Evolutionary conservation across 139 green algal genomes (phyloP).

Genomic region (Ettlia oleoabundans): DNA sequence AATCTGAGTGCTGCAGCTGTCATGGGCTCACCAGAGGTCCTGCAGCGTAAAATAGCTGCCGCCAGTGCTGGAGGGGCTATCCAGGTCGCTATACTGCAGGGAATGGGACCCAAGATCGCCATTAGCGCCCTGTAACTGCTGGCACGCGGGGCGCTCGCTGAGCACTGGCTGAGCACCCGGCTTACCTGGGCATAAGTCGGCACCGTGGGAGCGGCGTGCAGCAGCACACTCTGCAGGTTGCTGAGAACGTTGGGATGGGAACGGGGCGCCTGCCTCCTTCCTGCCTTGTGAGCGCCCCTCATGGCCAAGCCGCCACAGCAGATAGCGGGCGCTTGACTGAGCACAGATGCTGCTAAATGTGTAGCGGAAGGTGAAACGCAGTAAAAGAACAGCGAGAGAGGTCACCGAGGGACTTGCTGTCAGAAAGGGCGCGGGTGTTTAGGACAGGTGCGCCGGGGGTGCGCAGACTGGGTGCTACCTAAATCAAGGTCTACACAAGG

Average conservation of each 20-base stretch:
- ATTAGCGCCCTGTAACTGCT: neutral
- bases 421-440: too few species aligned
- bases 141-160: neutral
- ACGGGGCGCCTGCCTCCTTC: neutral
- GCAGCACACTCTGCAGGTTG: conserved; percentile 15
- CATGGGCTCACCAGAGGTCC: conserved; percentile 26
- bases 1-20: neutral
- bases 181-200: neutral
- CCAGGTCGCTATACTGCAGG: conserved; percentile 15
- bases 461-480: too few species aligned
- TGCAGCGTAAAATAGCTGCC: conserved; percentile 22
- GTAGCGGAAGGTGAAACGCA: too few species aligned
- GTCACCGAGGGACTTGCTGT: too few species aligned
- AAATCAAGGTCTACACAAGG: too few species aligned
- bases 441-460: too few species aligned
- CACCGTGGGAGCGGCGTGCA: neutral
- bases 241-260: conserved; percentile 1
- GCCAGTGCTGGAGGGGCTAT: neutral
- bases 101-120: too few species aligned
- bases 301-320: neutral
- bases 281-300: neutral
- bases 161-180: neutral
- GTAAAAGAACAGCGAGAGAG: too few species aligned
- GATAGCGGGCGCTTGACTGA: too few species aligned
- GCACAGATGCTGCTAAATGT: too few species aligned